Conservation (phyloP, 345 rosid species). For the Heritiera littoralis region DNA sequence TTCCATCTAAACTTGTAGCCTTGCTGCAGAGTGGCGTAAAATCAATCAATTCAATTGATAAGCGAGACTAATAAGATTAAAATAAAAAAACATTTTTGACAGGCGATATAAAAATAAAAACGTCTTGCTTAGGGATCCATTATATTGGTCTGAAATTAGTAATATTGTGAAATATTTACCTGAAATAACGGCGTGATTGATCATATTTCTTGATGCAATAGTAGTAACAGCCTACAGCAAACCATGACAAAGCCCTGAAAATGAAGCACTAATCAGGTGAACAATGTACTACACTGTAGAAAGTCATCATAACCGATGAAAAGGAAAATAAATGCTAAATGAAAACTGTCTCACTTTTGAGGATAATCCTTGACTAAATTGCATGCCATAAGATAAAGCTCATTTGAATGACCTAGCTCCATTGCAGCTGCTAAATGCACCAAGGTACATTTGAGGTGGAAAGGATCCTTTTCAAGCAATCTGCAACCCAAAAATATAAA, state of each 20-base stretch:
- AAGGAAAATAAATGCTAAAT: background rate
- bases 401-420: slow-evolving; percentile 97
- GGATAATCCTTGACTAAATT: slow-evolving; percentile 96
- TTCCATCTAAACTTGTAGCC: slow-evolving; percentile 80
- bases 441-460: slow-evolving; percentile 82
- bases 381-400: slow-evolving; percentile 93
- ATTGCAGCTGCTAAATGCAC: slow-evolving; percentile 91
- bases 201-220: slow-evolving; percentile 84
- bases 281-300: background rate
- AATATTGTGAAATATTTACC: slow-evolving; percentile 43
- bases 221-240: slow-evolving; percentile 82
- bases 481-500: slow-evolving; percentile 42
- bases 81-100: background rate
- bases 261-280: slow-evolving; percentile 2
- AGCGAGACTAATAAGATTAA: background rate
- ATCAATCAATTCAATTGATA: slow-evolving; percentile 17
- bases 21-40: slow-evolving; percentile 55
- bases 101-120: background rate
- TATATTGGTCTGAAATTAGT: background rate
- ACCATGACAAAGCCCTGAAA: slow-evolving; percentile 93
- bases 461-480: slow-evolving; percentile 95
- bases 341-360: slow-evolving; percentile 65
- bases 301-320: background rate
- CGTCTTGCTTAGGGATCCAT: background rate
- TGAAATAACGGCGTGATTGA: slow-evolving; percentile 84